phyloP scores from a whole-genome alignment of 2,329 filamentous ascomycete species.

The Teratosphaeria nubilosa region DNA sequence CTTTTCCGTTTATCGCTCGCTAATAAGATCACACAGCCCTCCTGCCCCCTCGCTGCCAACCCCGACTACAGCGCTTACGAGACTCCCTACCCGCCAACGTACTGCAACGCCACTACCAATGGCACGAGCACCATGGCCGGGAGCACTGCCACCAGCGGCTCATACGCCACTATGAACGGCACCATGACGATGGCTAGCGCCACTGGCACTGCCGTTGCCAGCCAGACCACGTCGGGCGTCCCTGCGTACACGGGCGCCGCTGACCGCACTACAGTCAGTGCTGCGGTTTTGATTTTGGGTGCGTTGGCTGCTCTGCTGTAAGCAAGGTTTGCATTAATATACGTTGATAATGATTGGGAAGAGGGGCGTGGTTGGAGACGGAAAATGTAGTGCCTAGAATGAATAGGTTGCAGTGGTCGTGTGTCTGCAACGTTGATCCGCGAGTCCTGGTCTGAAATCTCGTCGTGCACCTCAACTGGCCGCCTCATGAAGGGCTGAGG shows the following conservation, averaged over 20 bases:
- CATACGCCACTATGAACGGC: not conserved
- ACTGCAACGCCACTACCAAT: not conserved
- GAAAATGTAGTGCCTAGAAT: not conserved
- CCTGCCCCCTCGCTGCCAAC: not conserved
- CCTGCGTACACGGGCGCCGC: not conserved
- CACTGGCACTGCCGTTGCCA: not conserved
- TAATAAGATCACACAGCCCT: not conserved
- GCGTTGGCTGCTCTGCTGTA: not conserved
- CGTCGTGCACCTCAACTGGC: no score
- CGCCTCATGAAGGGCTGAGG: no score
- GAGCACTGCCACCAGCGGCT: not conserved
- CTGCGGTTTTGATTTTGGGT: not conserved
- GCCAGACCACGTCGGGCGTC: not conserved
- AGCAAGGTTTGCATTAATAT: not conserved
- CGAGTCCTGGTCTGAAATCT: no score
- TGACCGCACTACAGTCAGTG: not conserved
- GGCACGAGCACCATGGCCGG: not conserved
- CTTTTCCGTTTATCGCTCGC: not conserved
- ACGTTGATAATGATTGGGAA: not conserved
- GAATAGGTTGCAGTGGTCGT: not conserved
- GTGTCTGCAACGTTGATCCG: not conserved
- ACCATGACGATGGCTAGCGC: not conserved
- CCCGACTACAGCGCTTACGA: not conserved
- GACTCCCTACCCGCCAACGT: not conserved
- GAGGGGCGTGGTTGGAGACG: not conserved